Evolutionary conservation across 192 early-diverging fungal genomes (phyloP).

Genomic region (Haplosporangium gracile): DNA sequence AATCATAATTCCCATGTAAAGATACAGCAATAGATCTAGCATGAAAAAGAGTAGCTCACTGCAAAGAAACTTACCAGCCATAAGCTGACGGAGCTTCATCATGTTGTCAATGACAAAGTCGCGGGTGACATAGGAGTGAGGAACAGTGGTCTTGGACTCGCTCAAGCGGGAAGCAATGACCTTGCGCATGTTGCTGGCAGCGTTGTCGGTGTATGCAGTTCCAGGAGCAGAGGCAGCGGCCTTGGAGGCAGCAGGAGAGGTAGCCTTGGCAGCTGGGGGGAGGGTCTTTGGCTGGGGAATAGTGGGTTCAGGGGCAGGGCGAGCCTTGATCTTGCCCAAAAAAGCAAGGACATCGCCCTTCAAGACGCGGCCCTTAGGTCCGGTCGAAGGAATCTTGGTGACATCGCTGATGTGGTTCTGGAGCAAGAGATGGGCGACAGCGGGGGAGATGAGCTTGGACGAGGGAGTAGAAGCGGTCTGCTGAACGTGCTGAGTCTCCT

Average conservation of each 20-base stretch:
- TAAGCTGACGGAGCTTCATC: constrained; percentile 57
- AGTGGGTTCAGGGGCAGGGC: constrained; percentile 62
- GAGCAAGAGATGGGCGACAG: constrained; percentile 63
- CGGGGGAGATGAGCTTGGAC: constrained; percentile 65
- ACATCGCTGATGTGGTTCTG: constrained; percentile 67
- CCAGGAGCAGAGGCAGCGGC: constrained; percentile 11
- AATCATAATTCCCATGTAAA: not conserved
- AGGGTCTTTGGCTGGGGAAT: constrained; percentile 59
- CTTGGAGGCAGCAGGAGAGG: constrained; percentile 27
- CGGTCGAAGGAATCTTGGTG: constrained; percentile 66
- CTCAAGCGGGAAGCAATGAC: constrained; percentile 71
- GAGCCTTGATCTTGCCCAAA: constrained; percentile 68
- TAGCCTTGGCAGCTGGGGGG: constrained; percentile 30
- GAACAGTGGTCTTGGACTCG: constrained; percentile 69
- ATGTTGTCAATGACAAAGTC: constrained; percentile 63
- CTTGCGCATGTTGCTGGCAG: constrained; percentile 72
- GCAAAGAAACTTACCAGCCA: constrained; percentile 57
- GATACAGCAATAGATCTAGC: not conserved
- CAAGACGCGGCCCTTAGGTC: constrained; percentile 76
- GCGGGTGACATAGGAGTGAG: constrained; percentile 74
- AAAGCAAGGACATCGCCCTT: constrained; percentile 83
- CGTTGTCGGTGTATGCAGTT: constrained; percentile 66
- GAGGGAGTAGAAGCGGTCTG: constrained; percentile 46
- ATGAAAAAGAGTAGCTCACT: not conserved
- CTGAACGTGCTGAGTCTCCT: constrained; percentile 34